Evolutionary conservation across 108 stramenopile genomes (phyloP).

Genomic region (Conticribra guillardii): DNA sequence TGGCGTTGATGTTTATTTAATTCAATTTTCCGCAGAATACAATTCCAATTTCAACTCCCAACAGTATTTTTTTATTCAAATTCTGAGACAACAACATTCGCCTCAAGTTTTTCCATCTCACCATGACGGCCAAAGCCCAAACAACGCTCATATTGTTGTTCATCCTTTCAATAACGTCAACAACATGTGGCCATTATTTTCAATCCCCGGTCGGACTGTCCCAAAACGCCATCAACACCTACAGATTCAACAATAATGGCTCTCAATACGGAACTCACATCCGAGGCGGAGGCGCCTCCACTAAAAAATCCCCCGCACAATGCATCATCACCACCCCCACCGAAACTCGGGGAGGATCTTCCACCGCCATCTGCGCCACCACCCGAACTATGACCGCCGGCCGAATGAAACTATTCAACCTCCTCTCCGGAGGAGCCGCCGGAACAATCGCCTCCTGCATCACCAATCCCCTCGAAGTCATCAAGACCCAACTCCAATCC

Average conservation of each 20-base stretch:
- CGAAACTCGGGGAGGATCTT: conserved; percentile 31
- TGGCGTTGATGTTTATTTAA: no score
- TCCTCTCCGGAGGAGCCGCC: conserved; percentile 80
- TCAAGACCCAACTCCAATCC: conserved; percentile 94
- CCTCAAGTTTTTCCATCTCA: no score
- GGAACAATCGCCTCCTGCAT: conserved; percentile 81
- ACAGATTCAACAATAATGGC: background rate
- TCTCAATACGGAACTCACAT: background rate
- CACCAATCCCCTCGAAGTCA: conserved; percentile 87
- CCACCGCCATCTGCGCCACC: conserved; percentile 20
- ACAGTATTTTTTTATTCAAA: no score
- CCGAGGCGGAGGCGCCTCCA: background rate
- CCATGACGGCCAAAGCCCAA: background rate
- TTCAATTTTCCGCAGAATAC: no score
- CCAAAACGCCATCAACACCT: background rate
- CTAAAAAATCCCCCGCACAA: background rate
- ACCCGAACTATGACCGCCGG: conserved; percentile 64
- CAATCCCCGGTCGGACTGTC: background rate
- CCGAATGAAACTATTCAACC: conserved; percentile 70
- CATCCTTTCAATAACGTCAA: background rate
- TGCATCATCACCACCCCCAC: conserved; percentile 1
- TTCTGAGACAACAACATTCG: no score
- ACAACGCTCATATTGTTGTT: background rate
- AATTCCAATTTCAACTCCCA: no score
- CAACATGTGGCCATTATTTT: background rate